Evolutionary conservation across 2,329 filamentous ascomycete genomes (phyloP).

Genomic region (Paecilomyces fulvus): DNA sequence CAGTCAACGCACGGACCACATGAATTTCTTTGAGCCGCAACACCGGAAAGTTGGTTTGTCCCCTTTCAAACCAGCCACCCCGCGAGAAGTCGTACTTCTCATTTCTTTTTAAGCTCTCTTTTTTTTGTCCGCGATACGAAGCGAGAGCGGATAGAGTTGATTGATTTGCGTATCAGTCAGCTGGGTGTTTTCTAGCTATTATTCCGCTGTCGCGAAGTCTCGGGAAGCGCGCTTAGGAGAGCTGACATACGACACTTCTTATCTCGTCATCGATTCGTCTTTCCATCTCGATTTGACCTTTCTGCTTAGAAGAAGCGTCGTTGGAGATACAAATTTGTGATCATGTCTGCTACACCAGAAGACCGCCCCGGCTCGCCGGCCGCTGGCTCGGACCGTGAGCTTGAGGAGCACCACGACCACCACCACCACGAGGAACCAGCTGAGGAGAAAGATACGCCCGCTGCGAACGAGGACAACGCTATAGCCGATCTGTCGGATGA

Average conservation of each 20-base stretch:
- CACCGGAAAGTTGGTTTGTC: not conserved
- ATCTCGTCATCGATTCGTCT: not conserved
- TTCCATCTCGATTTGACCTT: constrained; percentile 1
- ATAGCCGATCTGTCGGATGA: constrained; percentile 46
- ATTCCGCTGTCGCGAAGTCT: not conserved
- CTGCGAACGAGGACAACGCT: constrained; percentile 14
- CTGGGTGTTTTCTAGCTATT: not conserved
- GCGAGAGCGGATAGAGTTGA: not conserved
- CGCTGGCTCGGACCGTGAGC: constrained; percentile 2
- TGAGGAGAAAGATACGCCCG: constrained; percentile 15
- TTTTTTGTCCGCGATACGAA: constrained; percentile 2
- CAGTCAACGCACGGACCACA: constrained; percentile 9
- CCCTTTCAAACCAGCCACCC: constrained; percentile 4
- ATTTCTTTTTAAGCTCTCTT: not conserved
- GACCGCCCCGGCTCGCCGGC: constrained; percentile 14
- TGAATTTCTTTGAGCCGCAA: constrained; percentile 8
- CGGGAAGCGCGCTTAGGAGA: not conserved
- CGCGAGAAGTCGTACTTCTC: not conserved
- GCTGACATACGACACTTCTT: not conserved
- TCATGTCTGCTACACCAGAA: constrained; percentile 34
- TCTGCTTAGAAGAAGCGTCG: not conserved
- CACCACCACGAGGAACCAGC: constrained; percentile 1
- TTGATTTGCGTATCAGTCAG: not conserved
- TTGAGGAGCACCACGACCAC: constrained; percentile 4
- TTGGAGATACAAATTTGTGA: constrained; percentile 1